A percentile compares a stretch with the other conserved stretches of the same genome.
phyloP scores from a whole-genome alignment of 176 grass and related monocot species.

The Dactylis glomerata region DNA sequence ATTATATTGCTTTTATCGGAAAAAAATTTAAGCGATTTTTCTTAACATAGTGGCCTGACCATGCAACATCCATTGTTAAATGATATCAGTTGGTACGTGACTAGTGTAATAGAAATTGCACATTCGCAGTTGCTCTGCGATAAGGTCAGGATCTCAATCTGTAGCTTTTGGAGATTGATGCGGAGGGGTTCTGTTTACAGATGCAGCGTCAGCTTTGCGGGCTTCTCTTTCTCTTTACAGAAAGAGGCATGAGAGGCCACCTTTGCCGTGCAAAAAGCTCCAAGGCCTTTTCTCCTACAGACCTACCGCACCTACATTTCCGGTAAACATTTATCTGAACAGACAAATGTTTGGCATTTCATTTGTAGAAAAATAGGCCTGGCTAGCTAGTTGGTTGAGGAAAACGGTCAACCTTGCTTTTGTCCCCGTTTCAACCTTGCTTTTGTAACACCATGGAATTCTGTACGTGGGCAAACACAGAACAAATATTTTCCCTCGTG shows the following conservation, averaged over 20 bases:
- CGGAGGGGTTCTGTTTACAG: background rate
- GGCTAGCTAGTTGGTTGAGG: background rate
- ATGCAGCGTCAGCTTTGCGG: slow-evolving; percentile 23
- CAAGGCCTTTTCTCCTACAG: background rate
- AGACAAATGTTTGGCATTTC: background rate
- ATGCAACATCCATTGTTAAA: too few species aligned
- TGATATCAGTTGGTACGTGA: background rate
- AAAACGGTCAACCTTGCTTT: background rate
- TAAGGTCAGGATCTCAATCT: background rate
- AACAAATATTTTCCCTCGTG: background rate
- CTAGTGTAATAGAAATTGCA: background rate
- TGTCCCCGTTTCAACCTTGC: background rate
- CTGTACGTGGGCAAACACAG: background rate
- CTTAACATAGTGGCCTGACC: too few species aligned
- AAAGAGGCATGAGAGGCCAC: slow-evolving; percentile 23
- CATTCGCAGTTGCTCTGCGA: background rate
- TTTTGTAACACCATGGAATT: background rate
- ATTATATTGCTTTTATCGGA: too few species aligned
- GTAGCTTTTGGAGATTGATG: background rate
- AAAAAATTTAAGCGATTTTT: too few species aligned
- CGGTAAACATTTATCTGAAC: too few species aligned
- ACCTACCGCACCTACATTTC: too few species aligned
- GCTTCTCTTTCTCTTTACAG: slow-evolving; percentile 25
- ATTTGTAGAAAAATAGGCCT: background rate
- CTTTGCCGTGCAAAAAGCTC: slow-evolving; percentile 25